phyloP scores from a whole-genome alignment of 108 stramenopile species.

The Schizochytrium sp. region DNA sequence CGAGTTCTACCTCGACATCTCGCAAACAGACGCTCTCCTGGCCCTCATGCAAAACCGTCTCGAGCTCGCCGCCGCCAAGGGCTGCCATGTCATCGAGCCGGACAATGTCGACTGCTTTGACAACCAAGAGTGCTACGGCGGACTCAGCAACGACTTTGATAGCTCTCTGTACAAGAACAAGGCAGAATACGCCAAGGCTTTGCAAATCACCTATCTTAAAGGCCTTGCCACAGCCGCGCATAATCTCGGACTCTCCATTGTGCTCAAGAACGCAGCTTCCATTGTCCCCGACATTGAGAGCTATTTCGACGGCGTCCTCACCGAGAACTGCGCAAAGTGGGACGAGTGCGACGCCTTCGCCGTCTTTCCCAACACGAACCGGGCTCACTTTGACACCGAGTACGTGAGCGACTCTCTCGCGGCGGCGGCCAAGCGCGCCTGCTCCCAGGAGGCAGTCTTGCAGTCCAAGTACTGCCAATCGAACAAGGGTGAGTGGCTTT shows the following conservation, averaged over 20 bases:
- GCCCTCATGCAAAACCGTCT: neutral
- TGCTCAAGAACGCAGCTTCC: neutral
- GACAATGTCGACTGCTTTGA: neutral
- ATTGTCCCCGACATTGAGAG: neutral
- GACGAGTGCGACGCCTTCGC: neutral
- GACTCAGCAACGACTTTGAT: neutral
- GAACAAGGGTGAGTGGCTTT: neutral
- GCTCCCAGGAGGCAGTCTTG: neutral
- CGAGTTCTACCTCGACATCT: constrained; percentile 3
- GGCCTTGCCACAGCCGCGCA: neutral
- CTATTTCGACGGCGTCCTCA: neutral
- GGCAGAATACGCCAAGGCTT: neutral
- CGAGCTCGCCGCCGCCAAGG: neutral
- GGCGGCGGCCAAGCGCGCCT: neutral
- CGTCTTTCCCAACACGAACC: neutral
- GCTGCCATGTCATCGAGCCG: neutral
- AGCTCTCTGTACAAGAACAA: neutral
- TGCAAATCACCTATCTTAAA: neutral
- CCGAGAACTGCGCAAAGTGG: neutral
- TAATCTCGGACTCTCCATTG: neutral
- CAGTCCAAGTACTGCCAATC: neutral
- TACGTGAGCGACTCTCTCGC: neutral
- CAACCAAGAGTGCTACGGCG: neutral
- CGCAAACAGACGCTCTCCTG: neutral
- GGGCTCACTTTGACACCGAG: neutral